These are phyloP conservation scores for Vitis cinerea DNA, from an alignment of 164 flowering plant species.

Conservation along the genomic window DNA sequence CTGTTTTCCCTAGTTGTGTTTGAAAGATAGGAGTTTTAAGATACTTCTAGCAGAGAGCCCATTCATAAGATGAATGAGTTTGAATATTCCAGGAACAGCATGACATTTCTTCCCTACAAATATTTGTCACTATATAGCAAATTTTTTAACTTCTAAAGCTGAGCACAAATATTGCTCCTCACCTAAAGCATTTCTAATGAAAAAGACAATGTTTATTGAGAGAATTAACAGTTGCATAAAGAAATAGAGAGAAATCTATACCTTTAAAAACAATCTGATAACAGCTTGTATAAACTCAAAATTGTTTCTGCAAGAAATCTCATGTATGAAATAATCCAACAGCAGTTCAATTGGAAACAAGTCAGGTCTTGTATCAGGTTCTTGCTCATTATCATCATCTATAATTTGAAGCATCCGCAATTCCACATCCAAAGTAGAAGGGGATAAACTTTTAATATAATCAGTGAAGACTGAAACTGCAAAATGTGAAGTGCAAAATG, in stretches of 20 bases:
- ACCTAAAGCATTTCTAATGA: neutral
- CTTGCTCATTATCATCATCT: constrained; percentile 66
- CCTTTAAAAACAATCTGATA: constrained; percentile 82
- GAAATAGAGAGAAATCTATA: constrained; percentile 13
- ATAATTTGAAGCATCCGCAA: constrained; percentile 90
- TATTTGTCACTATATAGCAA: neutral
- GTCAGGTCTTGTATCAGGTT: constrained; percentile 59
- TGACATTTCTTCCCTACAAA: neutral
- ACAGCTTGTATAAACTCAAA: constrained; percentile 93
- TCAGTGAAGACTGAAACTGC: constrained; percentile 83
- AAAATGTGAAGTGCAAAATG: constrained; percentile 11
- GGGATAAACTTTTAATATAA: constrained; percentile 77
- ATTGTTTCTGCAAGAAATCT: constrained; percentile 72
- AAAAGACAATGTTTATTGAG: neutral
- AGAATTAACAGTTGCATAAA: neutral
- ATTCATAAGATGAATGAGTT: neutral
- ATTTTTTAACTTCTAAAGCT: neutral
- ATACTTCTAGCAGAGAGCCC: neutral
- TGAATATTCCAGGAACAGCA: neutral
- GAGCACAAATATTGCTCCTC: neutral
- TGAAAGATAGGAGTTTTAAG: neutral
- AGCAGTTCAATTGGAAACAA: constrained; percentile 62
- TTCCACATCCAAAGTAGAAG: constrained; percentile 90
- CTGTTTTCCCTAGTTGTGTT: neutral
- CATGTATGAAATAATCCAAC: constrained; percentile 78